Base-by-base conservation (phyloP, 805 yeast genomes). In the Maudiozyma pseudohumilis region DNA sequence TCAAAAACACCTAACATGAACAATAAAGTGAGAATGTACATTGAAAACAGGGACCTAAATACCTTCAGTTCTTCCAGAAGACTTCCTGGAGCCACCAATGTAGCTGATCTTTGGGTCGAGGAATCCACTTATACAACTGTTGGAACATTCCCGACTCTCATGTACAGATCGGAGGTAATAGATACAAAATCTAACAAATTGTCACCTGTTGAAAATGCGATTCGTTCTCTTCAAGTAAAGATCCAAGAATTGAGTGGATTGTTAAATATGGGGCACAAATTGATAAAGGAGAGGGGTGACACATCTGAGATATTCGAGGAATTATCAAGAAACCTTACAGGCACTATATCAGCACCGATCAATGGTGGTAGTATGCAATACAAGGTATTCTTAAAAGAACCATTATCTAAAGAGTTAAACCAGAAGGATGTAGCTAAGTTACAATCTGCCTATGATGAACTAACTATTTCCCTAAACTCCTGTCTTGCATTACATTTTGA, bases 321-420 rank as follows among this genome's bases (percentile, higher is more conserved):
- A 52, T 61, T 82, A 42, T 77, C 88, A 5, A 67, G 89, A 57
- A 75, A 75, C 50, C 63, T 80, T 39, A 72, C 85, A 3, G 95
- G 95, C 30, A 83, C 95, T 0, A 88, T 87, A 38, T 94, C 85
- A 55, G 76, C 95, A 0, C 95, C 95, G 3, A 89, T 86, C 5
- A 86, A 86, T 55, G 96, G 96, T 25, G 96, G 96, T 40, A 83
- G 86, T 45, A 83, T 85, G 2, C 86, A 81, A 53, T 86, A 82
- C 60, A 69, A 88, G 39, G 72, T 72, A 2, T 84, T 86, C 54
- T 74, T 82, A 53, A 59, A 56, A 26, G 29, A 28, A 4, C 41
- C 49, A 1, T 30, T 34, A 2, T 69, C 67, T 34, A 59, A 56
- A 6, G 49, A 53, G 19, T 49, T 49, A 20, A 48, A 52, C 9